phyloP scores from a whole-genome alignment of 331 rosid genomes.

The Malus hybrid region DNA sequence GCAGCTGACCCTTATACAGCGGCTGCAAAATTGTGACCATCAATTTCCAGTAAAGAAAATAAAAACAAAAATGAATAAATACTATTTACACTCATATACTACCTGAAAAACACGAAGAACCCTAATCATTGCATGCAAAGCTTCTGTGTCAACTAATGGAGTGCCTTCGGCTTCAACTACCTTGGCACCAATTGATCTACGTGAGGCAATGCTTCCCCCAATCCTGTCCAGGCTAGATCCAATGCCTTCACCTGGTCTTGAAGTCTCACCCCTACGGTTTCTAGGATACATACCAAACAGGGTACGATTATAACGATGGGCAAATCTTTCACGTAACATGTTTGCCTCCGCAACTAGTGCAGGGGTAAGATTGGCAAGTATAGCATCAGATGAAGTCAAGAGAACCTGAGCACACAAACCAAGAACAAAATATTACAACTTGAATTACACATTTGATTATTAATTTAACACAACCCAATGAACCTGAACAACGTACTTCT shows the following conservation, averaged over 20 bases:
- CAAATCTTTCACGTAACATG: slow-evolving; percentile 94
- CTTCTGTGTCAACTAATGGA: slow-evolving; percentile 78
- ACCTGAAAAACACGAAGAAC: slow-evolving; percentile 97
- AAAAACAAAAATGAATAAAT: neutral
- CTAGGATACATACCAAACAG: slow-evolving; percentile 95
- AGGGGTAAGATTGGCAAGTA: slow-evolving; percentile 96
- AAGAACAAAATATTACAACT: neutral
- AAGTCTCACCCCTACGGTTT: slow-evolving; percentile 87
- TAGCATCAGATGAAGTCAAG: slow-evolving; percentile 92
- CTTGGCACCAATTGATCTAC: slow-evolving; percentile 67
- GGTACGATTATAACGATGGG: slow-evolving; percentile 85
- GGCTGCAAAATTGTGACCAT: slow-evolving; percentile 58
- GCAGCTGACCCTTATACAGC: slow-evolving; percentile 90
- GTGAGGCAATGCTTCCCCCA: slow-evolving; percentile 60
- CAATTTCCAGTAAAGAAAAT: neutral
- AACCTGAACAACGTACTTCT: slow-evolving; percentile 49
- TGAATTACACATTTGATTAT: neutral
- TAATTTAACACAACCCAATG: neutral
- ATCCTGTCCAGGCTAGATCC: slow-evolving; percentile 62
- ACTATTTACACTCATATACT: neutral
- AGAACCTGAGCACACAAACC: slow-evolving; percentile 57
- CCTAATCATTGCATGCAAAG: slow-evolving; percentile 82
- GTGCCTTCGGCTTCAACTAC: slow-evolving; percentile 92
- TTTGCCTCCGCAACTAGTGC: slow-evolving; percentile 99
- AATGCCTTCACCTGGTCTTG: slow-evolving; percentile 78